Evolutionary conservation across 306 rosid species (phyloP).

Genomic region (Sesbania bispinosa): DNA sequence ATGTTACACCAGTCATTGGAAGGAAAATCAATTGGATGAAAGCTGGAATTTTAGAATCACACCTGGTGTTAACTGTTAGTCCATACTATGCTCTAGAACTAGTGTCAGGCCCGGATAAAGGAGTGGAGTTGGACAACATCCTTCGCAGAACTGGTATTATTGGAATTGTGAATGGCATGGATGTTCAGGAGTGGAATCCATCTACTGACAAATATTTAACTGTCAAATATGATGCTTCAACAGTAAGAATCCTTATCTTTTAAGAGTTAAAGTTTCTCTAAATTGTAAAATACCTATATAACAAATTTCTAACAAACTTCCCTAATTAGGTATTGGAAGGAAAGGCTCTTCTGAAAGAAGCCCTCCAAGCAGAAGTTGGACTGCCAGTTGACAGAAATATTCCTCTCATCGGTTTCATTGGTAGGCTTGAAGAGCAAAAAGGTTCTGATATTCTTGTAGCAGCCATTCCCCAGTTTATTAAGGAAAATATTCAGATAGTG

Average conservation of each 20-base stretch:
- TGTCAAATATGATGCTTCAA: conserved; percentile 51
- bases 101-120: conserved; percentile 54
- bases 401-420: conserved; percentile 83
- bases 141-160: conserved; percentile 37
- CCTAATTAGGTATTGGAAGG: conserved; percentile 56
- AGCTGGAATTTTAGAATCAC: conserved; percentile 65
- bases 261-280: not conserved
- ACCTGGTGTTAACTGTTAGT: conserved; percentile 63
- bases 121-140: conserved; percentile 64
- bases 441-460: conserved; percentile 91
- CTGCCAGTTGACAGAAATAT: conserved; percentile 70
- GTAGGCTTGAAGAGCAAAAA: conserved; percentile 97
- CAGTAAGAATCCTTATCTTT: conserved; percentile 37
- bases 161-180: conserved; percentile 89
- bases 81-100: conserved; percentile 75
- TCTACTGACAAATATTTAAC: conserved; percentile 54
- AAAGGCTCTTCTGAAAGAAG: conserved; percentile 78
- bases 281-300: not conserved
- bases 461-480: conserved; percentile 63
- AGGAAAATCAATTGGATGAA: conserved; percentile 85
- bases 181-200: conserved; percentile 90
- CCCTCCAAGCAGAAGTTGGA: conserved; percentile 93
- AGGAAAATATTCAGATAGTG: conserved; percentile 65
- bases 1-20: conserved; percentile 57
- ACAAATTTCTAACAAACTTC: not conserved